Conservation (phyloP, 1,139 yeast genomes). For the Candida glucosophila region DNA sequence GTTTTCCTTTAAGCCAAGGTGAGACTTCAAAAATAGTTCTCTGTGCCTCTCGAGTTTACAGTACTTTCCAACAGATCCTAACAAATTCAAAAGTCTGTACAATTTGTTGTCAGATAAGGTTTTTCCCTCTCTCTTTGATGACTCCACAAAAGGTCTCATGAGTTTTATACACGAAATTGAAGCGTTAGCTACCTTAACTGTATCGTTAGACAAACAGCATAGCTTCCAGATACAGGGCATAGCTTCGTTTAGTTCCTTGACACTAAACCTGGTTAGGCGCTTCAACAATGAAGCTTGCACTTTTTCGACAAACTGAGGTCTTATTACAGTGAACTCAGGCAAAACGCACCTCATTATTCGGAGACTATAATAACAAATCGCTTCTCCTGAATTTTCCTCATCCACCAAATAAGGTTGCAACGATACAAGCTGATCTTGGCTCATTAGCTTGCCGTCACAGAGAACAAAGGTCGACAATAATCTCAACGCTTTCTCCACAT, state of each 20-base stretch:
- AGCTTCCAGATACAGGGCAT: constrained; percentile 59
- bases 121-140: constrained; percentile 10
- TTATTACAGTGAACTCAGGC: constrained; percentile 32
- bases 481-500: constrained; percentile 31
- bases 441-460: constrained; percentile 41
- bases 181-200: constrained; percentile 47
- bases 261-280: constrained; percentile 49
- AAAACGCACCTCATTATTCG: constrained; percentile 45
- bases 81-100: constrained; percentile 48
- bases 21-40: constrained; percentile 28
- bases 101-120: constrained; percentile 39
- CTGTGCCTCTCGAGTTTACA: constrained; percentile 48
- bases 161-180: constrained; percentile 49
- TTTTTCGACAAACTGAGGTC: constrained; percentile 41
- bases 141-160: constrained; percentile 33
- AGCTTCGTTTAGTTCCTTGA: constrained; percentile 56
- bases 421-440: constrained; percentile 56
- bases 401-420: constrained; percentile 53
- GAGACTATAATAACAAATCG: constrained; percentile 38
- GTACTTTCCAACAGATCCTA: constrained; percentile 64
- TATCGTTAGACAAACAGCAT: constrained; percentile 36
- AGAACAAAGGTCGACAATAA: constrained; percentile 47
- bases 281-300: constrained; percentile 46
- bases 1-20: constrained; percentile 36
- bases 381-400: constrained; percentile 27